phyloP scores from a whole-genome alignment of 2,329 filamentous ascomycete species.

The Botrytis aclada region DNA sequence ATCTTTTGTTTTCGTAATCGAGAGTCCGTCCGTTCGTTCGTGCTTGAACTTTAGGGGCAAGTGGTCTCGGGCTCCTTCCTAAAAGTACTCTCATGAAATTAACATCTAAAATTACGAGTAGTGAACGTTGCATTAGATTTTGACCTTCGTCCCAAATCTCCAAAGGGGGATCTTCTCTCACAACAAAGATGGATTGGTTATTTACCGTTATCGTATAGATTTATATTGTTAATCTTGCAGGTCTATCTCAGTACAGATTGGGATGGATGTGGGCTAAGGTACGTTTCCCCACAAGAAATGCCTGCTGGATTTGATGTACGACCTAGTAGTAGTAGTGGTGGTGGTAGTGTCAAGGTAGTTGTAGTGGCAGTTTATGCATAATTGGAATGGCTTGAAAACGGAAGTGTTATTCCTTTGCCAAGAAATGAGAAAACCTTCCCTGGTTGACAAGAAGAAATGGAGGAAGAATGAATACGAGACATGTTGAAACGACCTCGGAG shows the following conservation, averaged over 20 bases:
- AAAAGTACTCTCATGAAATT: background rate
- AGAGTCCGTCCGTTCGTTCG: slow-evolving; percentile 13
- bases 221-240: slow-evolving; percentile 12
- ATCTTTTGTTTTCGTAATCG: slow-evolving; percentile 11
- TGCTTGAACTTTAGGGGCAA: slow-evolving; percentile 14
- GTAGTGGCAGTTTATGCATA: slow-evolving; percentile 14
- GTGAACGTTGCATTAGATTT: slow-evolving; percentile 3
- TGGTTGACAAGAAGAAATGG: background rate
- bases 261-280: slow-evolving; percentile 9
- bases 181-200: slow-evolving; percentile 24
- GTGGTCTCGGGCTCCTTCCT: slow-evolving; percentile 2
- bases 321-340: background rate
- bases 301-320: background rate
- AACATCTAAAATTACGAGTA: slow-evolving; percentile 7
- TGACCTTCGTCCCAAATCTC: background rate
- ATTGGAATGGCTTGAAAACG: slow-evolving; percentile 6
- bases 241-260: slow-evolving; percentile 8
- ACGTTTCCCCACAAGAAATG: slow-evolving; percentile 16
- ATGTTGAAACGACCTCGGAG: slow-evolving; percentile 8
- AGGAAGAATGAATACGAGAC: slow-evolving; percentile 8
- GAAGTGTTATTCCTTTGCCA: background rate
- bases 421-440: background rate
- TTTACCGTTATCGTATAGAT: slow-evolving; percentile 26
- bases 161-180: background rate
- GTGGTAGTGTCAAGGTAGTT: background rate